Evolutionary conservation across 2,329 filamentous ascomycete genomes (phyloP).

Genomic region (Colletotrichum nymphaeae): DNA sequence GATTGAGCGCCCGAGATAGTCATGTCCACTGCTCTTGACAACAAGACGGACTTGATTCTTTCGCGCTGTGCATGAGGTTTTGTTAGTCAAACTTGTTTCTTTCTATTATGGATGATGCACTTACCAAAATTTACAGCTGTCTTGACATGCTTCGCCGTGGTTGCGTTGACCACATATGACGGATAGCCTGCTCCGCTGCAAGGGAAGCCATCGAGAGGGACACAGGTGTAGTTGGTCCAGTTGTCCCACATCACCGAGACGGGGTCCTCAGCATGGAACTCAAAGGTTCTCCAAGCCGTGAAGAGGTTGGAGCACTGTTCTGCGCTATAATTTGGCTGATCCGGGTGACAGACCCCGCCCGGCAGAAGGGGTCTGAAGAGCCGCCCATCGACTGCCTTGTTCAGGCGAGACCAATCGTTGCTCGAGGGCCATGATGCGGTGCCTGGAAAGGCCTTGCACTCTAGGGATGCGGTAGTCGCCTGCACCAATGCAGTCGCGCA

Average conservation of each 20-base stretch:
- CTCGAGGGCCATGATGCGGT: constrained; percentile 59
- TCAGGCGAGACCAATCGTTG: constrained; percentile 57
- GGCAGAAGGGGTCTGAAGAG: constrained; percentile 56
- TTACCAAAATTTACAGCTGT: constrained; percentile 55
- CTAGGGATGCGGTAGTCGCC: background rate
- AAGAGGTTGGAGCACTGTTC: constrained; percentile 45
- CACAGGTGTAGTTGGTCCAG: constrained; percentile 62
- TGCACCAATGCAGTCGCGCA: background rate
- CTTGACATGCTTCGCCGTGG: constrained; percentile 46
- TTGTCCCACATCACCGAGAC: constrained; percentile 53
- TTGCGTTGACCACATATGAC: constrained; percentile 49
- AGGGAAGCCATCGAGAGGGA: constrained; percentile 50
- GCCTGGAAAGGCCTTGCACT: constrained; percentile 61
- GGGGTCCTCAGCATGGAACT: constrained; percentile 49
- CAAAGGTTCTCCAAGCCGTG: constrained; percentile 25
- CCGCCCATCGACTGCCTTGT: constrained; percentile 54
- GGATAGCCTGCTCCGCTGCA: constrained; percentile 50
- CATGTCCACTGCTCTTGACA: constrained; percentile 56
- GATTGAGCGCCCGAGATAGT: constrained; percentile 58
- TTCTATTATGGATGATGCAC: background rate
- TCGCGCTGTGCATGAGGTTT: constrained; percentile 38
- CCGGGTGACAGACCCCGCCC: constrained; percentile 56
- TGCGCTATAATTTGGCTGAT: constrained; percentile 44
- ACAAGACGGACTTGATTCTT: constrained; percentile 55
- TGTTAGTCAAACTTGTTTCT: constrained; percentile 38